Evolutionary conservation across 2,329 filamentous ascomycete species (phyloP), one percentile per base, ranked within the genome.

Genomic region (Aspergillus terreus): DNA sequence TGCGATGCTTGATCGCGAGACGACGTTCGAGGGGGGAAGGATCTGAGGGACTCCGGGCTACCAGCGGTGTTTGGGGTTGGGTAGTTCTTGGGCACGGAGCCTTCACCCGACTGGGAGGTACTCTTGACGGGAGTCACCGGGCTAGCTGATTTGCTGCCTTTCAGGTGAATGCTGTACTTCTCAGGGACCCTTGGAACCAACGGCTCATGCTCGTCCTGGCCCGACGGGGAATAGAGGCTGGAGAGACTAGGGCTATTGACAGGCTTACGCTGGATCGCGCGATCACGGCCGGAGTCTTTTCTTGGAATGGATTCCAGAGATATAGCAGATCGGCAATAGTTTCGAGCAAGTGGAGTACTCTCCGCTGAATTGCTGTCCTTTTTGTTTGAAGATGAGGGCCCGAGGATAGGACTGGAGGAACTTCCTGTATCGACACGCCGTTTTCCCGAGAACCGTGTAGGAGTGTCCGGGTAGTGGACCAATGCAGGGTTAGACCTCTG

Each of bases 1-100:
- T 55, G 44, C 4, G 51, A 41, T n/a, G 56, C n/a, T 2, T 56
- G 47, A 17, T 49, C 42, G 4, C 56, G 27, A 10, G 59, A 61
- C 10, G 52, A 54, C 3, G 47, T 52, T 17, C 56, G 52, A 25
- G 54, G 53, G 2, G 56, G 55, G 33, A 55, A 53, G 10, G 52
- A 41, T 9, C 46, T 36, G 15, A 47, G 25, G 27, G 46, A 30
- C 14, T 21, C 27, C 21, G 30, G 23, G 11, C 33, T 54, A 6
- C 52, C 43, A 30, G 15, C 45, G 15, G 49, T 48, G 6, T 21
- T 21, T n/a, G 49, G 49, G 11, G 15, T 35, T 27, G 38, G 46
- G n/a, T 38, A 38, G 14, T 38, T 17, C 35, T n/a, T 17, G 15
- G 15, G 40, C 11, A 30, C 9, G 17, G n/a, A 21, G 1, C 7